Evolutionary conservation across 768 basidiomycete species (phyloP), one percentile per base, ranked within the genome.

Genomic region (Leccinum truebloodii): DNA sequence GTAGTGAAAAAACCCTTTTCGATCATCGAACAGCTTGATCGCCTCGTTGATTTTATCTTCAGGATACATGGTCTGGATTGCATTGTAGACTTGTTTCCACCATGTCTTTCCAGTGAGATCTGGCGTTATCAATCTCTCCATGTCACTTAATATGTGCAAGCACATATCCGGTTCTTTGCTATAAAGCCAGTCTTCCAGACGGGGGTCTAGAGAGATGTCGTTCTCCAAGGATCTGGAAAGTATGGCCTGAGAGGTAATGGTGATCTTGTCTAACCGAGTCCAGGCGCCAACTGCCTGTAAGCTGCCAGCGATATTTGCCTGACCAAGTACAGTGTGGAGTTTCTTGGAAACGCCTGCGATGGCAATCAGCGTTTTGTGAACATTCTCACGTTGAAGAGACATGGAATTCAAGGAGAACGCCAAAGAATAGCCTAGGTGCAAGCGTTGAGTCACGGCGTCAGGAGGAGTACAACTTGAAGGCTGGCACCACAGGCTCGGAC

Each of bases 141-240:
- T 55, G 32, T 54, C 39, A n/a, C 13, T n/a, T 24, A 59, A 35
- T 24, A 55, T 59, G 24, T 35, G 52, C 41, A 59, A 46, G 58
- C 58, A 54, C 58, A 54, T 59, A 6, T 55, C 32, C 9, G 58
- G 52, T 55, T 59, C 58, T 37, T 57, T 51, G 16, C 56, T 37
- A 52, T 20, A 14, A 4, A 59, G 58, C 58, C 58, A 55, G n/a
- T 54, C 52, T 54, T 55, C 52, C 3, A 59, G 53, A 20, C 22
- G 53, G 48, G 44, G 24, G 10, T 59, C 53, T n/a, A n/a, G n/a
- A n/a, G n/a, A n/a, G n/a, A n/a, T n/a, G n/a, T n/a, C n/a, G n/a
- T n/a, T n/a, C n/a, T n/a, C n/a, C n/a, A n/a, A n/a, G n/a, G n/a
- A n/a, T n/a, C n/a, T n/a, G n/a, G n/a, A n/a, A n/a, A n/a, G n/a